Evolutionary conservation across 805 yeast species (phyloP), one percentile per base, ranked within the genome.

Genomic region (Debaryomyces tyrocola): DNA sequence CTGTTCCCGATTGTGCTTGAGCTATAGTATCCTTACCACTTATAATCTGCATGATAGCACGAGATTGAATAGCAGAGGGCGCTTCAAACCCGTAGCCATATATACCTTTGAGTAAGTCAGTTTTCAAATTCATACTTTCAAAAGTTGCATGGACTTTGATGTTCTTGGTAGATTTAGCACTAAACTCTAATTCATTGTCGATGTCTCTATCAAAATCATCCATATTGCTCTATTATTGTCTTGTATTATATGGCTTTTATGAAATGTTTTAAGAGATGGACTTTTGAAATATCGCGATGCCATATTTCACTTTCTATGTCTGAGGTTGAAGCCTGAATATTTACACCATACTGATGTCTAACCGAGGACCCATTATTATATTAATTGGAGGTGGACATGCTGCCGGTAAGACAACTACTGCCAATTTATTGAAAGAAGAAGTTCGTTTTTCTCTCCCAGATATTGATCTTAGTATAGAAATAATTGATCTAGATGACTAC

Each of bases 1-100:
- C 99, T 41, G 99, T 94, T 73, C 99, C 99, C 33, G 97, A 90
- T 74, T 94, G 99, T 49, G 99, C 98, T 75, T 94, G 99, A 50
- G 99, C 99, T 53, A 94, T 83, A 45, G 91, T 95, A 70, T 94
- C 99, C 70, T 90, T 84, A 47, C 97, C 97, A 63, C 84, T 85
- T 60, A 90, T 86, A 69, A 94, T 91, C 68, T 96, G 99, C 73
- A 87, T 76, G 59, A 94, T 94, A 53, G 98, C 99, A 70, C 99
- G 84, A 65, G 90, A 91, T 77, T 94, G 99, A 75, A 94, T 94
- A 47, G 98, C 94, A 45, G 97, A 90, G 55, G 99, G 99, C 45
- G 83, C 82, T 75, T 92, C 98, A 70, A 90, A 94, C 69, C 98
- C 97, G 76, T 86, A 87, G 58, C 87, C 88, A 68, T 79, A 90